phyloP scores from a whole-genome alignment of 2,329 filamentous ascomycete species.

The Trichoderma atroviride region DNA sequence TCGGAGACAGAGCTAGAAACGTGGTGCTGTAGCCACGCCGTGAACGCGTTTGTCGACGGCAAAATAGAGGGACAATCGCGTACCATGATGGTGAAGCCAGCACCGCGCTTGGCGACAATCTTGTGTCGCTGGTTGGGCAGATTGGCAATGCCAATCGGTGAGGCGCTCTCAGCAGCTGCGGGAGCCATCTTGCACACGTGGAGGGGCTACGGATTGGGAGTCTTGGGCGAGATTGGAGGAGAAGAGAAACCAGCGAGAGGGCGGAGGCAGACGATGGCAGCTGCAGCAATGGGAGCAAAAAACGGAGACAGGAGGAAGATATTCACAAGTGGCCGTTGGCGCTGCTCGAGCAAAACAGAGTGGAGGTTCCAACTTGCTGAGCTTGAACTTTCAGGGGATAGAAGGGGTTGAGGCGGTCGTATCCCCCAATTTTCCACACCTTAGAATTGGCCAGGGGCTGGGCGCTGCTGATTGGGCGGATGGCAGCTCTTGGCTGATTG shows the following conservation, averaged over 20 bases:
- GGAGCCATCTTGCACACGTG: slow-evolving; percentile 55
- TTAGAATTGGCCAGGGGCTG: slow-evolving; percentile 32
- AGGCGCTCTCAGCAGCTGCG: slow-evolving; percentile 61
- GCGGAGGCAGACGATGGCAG: slow-evolving; percentile 14
- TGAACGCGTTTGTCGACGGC: slow-evolving; percentile 1
- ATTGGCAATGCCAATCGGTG: slow-evolving; percentile 74
- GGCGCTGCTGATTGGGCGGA: slow-evolving; percentile 24
- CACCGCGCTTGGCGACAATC: slow-evolving; percentile 81
- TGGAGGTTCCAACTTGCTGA: slow-evolving; percentile 27
- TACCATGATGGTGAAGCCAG: slow-evolving; percentile 99
- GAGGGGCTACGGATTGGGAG: slow-evolving; percentile 26
- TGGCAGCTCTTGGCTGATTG: slow-evolving; percentile 24
- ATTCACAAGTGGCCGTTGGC: slow-evolving; percentile 22
- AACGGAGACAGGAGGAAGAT: slow-evolving; percentile 22
- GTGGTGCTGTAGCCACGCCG: background rate
- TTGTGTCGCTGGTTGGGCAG: slow-evolving; percentile 75
- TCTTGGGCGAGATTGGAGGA: slow-evolving; percentile 9
- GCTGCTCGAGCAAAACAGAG: slow-evolving; percentile 21
- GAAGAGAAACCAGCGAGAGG: slow-evolving; percentile 21
- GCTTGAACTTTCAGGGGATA: slow-evolving; percentile 28
- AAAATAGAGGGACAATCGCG: slow-evolving; percentile 34
- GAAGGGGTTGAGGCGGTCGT: slow-evolving; percentile 27
- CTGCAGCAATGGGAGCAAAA: slow-evolving; percentile 12
- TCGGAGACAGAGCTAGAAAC: background rate
- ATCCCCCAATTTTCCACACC: slow-evolving; percentile 39